These are phyloP conservation scores for Apophysomyces trapeziformis DNA, from an alignment of 371 early-diverging fungal species.

Conservation along the genomic window DNA sequence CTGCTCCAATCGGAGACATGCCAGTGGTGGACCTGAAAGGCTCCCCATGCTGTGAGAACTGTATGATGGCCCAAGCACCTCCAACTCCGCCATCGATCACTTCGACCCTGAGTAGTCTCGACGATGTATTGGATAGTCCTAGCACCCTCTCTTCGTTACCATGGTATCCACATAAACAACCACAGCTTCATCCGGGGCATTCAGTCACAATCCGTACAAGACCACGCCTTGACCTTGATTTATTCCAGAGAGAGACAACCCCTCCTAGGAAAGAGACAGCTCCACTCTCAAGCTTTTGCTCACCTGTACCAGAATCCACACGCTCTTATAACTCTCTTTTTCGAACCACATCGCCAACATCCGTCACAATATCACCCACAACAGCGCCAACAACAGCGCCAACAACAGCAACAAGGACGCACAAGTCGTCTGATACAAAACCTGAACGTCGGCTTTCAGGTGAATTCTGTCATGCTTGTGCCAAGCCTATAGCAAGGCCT, in stretches of 20 bases:
- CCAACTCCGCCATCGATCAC: slow-evolving; percentile 4
- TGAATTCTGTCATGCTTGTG: slow-evolving; percentile 33
- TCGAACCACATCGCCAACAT: not conserved
- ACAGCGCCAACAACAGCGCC: too few relatives aligned
- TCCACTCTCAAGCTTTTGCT: slow-evolving; percentile 16
- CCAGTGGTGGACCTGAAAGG: slow-evolving; percentile 66
- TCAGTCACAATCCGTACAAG: not conserved
- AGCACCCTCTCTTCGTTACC: not conserved
- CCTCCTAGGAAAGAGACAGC: slow-evolving; percentile 19
- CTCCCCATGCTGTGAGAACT: slow-evolving; percentile 69
- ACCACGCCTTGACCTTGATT: slow-evolving; percentile 18
- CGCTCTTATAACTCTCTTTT: slow-evolving; percentile 17
- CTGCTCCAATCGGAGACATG: slow-evolving; percentile 26
- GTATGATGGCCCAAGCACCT: slow-evolving; percentile 55
- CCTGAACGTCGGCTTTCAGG: not conserved
- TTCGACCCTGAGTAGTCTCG: slow-evolving; percentile 8
- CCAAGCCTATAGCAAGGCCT: slow-evolving; percentile 25
- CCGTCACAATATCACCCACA: too few relatives aligned
- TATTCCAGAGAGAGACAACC: slow-evolving; percentile 25
- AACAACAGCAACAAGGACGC: not conserved
- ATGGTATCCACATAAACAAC: not conserved
- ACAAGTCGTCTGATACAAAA: slow-evolving; percentile 3
- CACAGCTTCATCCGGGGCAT: not conserved
- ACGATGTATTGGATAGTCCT: not conserved
- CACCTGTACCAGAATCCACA: slow-evolving; percentile 15